Evolutionary conservation across 2,329 filamentous ascomycete species (phyloP).

Genomic region (Fusarium zealandicum): DNA sequence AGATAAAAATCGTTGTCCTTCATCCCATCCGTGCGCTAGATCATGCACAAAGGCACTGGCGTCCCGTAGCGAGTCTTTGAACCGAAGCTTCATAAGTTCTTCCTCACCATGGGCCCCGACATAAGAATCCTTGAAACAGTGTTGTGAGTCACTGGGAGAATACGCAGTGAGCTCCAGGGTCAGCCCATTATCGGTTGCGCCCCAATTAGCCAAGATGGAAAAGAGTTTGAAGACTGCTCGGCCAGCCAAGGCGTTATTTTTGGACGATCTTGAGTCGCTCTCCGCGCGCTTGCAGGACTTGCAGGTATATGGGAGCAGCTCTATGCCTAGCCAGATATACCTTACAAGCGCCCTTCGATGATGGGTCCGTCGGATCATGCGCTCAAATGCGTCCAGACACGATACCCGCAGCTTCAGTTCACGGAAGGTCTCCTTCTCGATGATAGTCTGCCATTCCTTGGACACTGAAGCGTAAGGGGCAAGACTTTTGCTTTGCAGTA

Average conservation of each 20-base stretch:
- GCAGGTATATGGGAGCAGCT: slow-evolving; percentile 1
- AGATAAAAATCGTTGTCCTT: too few species aligned
- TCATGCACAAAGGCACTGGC: too few species aligned
- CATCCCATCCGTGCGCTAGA: too few species aligned
- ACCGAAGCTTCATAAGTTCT: too few species aligned
- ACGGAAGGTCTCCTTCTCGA: neutral
- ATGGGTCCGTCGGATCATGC: neutral
- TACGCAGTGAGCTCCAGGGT: slow-evolving; percentile 1
- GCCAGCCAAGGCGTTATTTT: neutral
- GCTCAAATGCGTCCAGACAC: neutral
- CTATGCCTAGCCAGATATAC: slow-evolving; percentile 1
- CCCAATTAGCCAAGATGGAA: slow-evolving; percentile 1
- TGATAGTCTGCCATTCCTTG: slow-evolving; percentile 2
- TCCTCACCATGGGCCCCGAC: slow-evolving; percentile 15
- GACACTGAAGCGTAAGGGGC: neutral
- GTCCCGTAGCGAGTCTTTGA: too few species aligned
- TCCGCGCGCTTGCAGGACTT: neutral
- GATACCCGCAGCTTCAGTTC: neutral
- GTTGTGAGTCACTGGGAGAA: neutral
- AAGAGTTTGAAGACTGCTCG: slow-evolving; percentile 1
- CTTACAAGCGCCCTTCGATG: neutral
- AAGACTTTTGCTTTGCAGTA: neutral
- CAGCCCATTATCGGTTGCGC: neutral
- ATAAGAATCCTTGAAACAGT: neutral
- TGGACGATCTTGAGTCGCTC: neutral